A percentile compares a stretch with the other conserved stretches of the same genome.
These are phyloP conservation scores for Lentinus brumalis DNA, from an alignment of 768 basidiomycete species.

Conservation along the genomic window DNA sequence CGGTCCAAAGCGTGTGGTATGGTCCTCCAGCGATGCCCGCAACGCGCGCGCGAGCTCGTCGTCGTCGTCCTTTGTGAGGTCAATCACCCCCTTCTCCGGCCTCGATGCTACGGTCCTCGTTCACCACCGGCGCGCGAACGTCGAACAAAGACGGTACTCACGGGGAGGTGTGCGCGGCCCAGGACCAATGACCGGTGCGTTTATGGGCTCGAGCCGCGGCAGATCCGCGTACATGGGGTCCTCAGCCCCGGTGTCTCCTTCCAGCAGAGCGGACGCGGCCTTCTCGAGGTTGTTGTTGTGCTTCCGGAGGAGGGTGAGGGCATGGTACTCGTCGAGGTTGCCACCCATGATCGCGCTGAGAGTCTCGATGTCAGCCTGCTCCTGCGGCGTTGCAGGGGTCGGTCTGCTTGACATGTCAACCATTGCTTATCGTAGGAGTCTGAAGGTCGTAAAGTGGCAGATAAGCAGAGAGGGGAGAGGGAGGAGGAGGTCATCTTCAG, in stretches of 20 bases:
- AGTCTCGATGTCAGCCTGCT: constrained; percentile 33
- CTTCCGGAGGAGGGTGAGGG: constrained; percentile 59
- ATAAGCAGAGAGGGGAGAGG: background rate
- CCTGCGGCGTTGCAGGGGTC: constrained; percentile 24
- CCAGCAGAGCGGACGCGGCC: constrained; percentile 35
- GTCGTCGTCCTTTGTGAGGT: constrained; percentile 64
- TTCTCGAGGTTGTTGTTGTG: constrained; percentile 54
- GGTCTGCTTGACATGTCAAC: background rate
- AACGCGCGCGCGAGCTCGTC: constrained; percentile 54
- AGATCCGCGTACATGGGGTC: constrained; percentile 9
- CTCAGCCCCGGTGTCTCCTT: constrained; percentile 28
- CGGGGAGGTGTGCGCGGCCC: constrained; percentile 32
- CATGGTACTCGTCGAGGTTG: constrained; percentile 45
- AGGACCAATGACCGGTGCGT: constrained; percentile 18
- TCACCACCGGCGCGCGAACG: background rate
- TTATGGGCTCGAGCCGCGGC: constrained; percentile 15
- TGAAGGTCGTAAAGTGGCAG: background rate
- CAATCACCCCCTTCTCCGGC: constrained; percentile 43
- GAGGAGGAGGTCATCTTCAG: background rate
- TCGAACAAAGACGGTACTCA: constrained; percentile 10
- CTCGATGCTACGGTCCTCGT: constrained; percentile 30
- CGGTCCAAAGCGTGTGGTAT: constrained; percentile 53
- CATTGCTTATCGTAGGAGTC: background rate
- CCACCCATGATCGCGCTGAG: constrained; percentile 43
- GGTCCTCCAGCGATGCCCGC: constrained; percentile 52